Evolutionary conservation across 352 stramenopile genomes (phyloP).

Genomic region (Globisporangium acanthophoron): DNA sequence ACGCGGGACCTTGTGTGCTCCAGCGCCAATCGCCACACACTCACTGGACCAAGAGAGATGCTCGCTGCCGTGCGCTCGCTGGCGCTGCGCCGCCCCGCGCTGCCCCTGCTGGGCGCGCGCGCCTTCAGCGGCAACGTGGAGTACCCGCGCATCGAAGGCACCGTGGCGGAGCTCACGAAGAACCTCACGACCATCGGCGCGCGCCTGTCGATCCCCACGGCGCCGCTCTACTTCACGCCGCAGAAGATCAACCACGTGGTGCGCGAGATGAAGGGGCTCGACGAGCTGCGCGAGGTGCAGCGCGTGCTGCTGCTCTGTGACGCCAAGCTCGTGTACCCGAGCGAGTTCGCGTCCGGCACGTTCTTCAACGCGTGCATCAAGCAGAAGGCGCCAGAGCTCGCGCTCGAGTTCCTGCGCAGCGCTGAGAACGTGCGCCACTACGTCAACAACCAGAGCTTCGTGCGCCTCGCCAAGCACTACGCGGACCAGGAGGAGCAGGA

Average conservation of each 20-base stretch:
- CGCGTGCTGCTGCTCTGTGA: constrained; percentile 73
- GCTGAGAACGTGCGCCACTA: constrained; percentile 73
- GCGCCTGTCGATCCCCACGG: constrained; percentile 72
- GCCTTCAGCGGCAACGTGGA: constrained; percentile 80
- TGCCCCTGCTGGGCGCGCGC: constrained; percentile 15
- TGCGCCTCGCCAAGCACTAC: constrained; percentile 69
- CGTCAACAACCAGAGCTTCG: constrained; percentile 71
- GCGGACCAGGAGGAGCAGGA: constrained; percentile 44
- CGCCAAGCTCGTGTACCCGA: constrained; percentile 71
- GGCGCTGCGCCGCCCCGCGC: constrained; percentile 9
- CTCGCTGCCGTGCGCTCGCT: constrained; percentile 15
- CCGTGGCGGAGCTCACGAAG: constrained; percentile 63
- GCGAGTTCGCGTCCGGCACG: constrained; percentile 47
- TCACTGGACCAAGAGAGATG: constrained; percentile 4
- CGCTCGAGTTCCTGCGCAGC: constrained; percentile 62
- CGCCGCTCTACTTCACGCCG: constrained; percentile 71
- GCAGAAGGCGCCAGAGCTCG: constrained; percentile 43
- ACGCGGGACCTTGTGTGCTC: not conserved
- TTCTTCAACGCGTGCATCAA: constrained; percentile 71
- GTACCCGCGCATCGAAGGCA: constrained; percentile 76
- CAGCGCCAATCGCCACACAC: not conserved
- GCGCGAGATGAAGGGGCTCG: constrained; percentile 70
- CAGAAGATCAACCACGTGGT: constrained; percentile 83
- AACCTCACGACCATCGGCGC: constrained; percentile 63
- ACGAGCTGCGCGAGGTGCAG: constrained; percentile 67